Percentiles rank a stretch among this genome's conserved stretches.
Conservation (phyloP, 768 basidiomycete genomes). For the Hericium rajendrae region DNA sequence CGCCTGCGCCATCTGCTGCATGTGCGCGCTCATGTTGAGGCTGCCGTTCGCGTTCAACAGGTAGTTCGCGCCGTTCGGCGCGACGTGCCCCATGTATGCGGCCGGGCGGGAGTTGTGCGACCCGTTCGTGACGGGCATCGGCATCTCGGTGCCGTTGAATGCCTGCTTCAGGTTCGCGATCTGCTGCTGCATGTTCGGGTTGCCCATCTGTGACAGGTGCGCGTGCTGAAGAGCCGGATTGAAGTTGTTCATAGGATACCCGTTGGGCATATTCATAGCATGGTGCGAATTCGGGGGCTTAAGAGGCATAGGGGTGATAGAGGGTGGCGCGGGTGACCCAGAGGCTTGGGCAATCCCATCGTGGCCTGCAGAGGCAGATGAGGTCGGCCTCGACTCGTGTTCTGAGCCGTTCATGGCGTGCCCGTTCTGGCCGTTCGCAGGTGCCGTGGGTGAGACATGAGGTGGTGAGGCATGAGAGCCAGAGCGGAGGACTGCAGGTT, state of each 20-base stretch:
- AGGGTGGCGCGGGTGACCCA: neutral
- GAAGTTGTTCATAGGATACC: conserved; percentile 30
- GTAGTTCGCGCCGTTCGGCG: conserved; percentile 28
- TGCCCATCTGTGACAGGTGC: conserved; percentile 25
- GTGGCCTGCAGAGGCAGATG: conserved; percentile 7
- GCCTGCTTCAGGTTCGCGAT: conserved; percentile 51
- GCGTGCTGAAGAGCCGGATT: conserved; percentile 32
- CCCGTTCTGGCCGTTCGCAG: conserved; percentile 6
- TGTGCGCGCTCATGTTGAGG: conserved; percentile 22
- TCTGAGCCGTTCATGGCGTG: conserved; percentile 11
- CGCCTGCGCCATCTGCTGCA: conserved; percentile 21
- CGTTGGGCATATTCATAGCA: conserved; percentile 28
- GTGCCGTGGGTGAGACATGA: neutral
- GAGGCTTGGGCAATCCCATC: conserved; percentile 1
- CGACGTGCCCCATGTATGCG: conserved; percentile 29
- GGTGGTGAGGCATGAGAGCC: conserved; percentile 8
- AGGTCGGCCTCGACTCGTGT: conserved; percentile 8
- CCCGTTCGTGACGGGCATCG: conserved; percentile 23
- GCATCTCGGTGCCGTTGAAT: conserved; percentile 33
- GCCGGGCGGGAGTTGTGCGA: conserved; percentile 18
- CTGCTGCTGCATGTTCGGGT: conserved; percentile 48
- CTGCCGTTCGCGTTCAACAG: conserved; percentile 21
- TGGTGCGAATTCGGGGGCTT: conserved; percentile 39
- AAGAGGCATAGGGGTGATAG: conserved; percentile 33
- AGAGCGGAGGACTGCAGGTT: conserved; percentile 21